Percentiles rank a stretch among this genome's conserved stretches.
phyloP scores from a whole-genome alignment of 257 asterid species.

The Schizonepeta tenuifolia region DNA sequence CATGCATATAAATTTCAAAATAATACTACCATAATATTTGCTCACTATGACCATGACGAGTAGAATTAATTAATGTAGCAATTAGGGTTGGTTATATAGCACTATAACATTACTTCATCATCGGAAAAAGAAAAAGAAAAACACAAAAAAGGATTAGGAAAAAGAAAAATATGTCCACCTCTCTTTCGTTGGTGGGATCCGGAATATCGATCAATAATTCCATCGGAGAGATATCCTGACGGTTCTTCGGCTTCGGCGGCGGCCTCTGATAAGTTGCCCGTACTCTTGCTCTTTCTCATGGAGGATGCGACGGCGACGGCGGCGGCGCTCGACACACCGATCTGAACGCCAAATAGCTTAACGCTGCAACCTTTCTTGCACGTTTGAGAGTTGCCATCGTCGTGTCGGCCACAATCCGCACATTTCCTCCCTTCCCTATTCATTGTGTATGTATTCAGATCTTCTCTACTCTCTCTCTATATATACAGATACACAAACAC shows the following conservation, averaged over 20 bases:
- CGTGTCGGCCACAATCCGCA: slow-evolving; percentile 20
- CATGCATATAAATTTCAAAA: too few species aligned
- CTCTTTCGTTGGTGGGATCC: slow-evolving; percentile 38
- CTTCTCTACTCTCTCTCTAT: slow-evolving; percentile 9
- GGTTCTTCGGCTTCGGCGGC: slow-evolving; percentile 22
- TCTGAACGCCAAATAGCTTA: slow-evolving; percentile 64
- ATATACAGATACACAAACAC: not conserved
- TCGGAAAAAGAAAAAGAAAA: too few species aligned
- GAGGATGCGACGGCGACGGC: not conserved
- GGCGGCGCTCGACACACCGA: slow-evolving; percentile 30
- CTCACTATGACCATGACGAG: too few species aligned
- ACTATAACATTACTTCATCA: too few species aligned
- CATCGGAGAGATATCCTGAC: slow-evolving; percentile 53
- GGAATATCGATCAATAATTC: slow-evolving; percentile 21
- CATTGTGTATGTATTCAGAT: not conserved
- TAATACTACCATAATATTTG: too few species aligned
- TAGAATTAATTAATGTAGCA: too few species aligned
- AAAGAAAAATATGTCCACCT: slow-evolving; percentile 30
- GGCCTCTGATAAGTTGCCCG: slow-evolving; percentile 35
- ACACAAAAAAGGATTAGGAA: too few species aligned
- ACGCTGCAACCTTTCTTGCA: slow-evolving; percentile 38
- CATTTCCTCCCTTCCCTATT: slow-evolving; percentile 28
- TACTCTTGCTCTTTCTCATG: slow-evolving; percentile 54
- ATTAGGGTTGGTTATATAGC: too few species aligned
- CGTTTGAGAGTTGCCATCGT: not conserved